These are phyloP conservation scores for Dryadomyces quercus-mongolicae DNA, from an alignment of 2,329 filamentous ascomycete species.

Conservation along the genomic window DNA sequence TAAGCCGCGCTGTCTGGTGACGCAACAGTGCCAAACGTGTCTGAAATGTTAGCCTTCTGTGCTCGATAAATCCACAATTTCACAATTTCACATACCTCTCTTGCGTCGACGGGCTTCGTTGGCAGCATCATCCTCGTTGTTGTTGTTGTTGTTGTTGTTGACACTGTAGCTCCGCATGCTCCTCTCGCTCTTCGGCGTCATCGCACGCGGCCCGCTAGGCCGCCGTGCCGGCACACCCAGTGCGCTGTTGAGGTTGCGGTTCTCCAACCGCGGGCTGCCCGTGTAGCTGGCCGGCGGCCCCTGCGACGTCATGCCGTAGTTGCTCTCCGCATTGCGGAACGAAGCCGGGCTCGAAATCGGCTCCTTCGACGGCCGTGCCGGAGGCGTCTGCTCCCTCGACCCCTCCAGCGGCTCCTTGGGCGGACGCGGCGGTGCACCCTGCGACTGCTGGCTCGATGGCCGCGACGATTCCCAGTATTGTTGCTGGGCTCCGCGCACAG, in stretches of 20 bases:
- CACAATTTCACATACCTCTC: slow-evolving; percentile 42
- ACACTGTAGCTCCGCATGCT: slow-evolving; percentile 20
- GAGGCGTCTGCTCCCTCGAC: slow-evolving; percentile 24
- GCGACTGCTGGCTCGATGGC: slow-evolving; percentile 18
- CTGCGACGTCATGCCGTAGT: slow-evolving; percentile 32
- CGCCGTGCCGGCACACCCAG: slow-evolving; percentile 38
- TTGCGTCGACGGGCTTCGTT: slow-evolving; percentile 38
- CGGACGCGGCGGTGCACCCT: slow-evolving; percentile 37
- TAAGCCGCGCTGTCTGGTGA: slow-evolving; percentile 44
- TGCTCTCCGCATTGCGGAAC: slow-evolving; percentile 43
- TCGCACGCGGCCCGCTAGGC: slow-evolving; percentile 47
- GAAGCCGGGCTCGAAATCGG: slow-evolving; percentile 43
- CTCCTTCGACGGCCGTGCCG: slow-evolving; percentile 36
- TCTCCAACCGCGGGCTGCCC: slow-evolving; percentile 42
- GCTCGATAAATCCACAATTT: no score
- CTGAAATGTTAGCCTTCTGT: slow-evolving; percentile 22
- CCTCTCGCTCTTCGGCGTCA: slow-evolving; percentile 42
- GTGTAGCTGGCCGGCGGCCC: slow-evolving; percentile 33
- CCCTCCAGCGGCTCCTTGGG: slow-evolving; percentile 48
- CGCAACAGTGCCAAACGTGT: slow-evolving; percentile 40
- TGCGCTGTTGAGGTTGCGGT: slow-evolving; percentile 42
- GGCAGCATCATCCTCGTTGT: slow-evolving; percentile 23
- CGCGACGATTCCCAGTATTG: slow-evolving; percentile 36
- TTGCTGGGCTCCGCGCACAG: slow-evolving; percentile 28
- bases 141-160: slow-evolving; percentile 20